phyloP scores from a whole-genome alignment of 148 eudicot species.

The Cornus controversa region DNA sequence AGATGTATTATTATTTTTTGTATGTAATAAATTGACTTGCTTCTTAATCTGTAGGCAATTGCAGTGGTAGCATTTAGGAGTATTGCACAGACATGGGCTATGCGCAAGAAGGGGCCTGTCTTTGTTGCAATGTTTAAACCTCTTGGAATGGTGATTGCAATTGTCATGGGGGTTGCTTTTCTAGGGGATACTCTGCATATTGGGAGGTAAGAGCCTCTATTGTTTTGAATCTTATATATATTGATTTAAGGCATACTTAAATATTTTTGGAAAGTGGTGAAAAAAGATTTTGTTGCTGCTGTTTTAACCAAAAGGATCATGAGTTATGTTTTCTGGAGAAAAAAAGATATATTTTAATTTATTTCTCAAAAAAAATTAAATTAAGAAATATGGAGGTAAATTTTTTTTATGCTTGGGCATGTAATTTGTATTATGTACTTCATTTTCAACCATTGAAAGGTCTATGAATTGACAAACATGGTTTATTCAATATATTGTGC shows the following conservation, averaged over 20 bases:
- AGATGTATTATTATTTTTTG: too few relatives aligned
- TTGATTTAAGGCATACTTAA: too few relatives aligned
- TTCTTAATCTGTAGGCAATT: neutral
- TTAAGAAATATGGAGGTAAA: too few relatives aligned
- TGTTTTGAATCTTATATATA: neutral
- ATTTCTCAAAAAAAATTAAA: too few relatives aligned
- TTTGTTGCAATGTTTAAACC: slow-evolving; percentile 15
- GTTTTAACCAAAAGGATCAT: too few relatives aligned
- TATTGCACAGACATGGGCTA: neutral
- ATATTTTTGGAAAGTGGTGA: too few relatives aligned
- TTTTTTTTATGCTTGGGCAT: too few relatives aligned
- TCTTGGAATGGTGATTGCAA: slow-evolving; percentile 5
- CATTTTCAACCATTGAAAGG: neutral
- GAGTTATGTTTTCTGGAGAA: too few relatives aligned
- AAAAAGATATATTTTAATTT: too few relatives aligned
- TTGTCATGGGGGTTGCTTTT: slow-evolving; percentile 10
- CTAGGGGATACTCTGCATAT: slow-evolving; percentile 13
- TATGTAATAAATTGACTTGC: too few relatives aligned
- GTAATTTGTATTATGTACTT: too few relatives aligned
- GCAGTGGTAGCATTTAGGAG: neutral
- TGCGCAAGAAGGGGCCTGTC: slow-evolving; percentile 10
- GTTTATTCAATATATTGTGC: slow-evolving; percentile 12
- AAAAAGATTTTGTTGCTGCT: too few relatives aligned
- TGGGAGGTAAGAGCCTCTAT: slow-evolving; percentile 11
- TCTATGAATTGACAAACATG: neutral